Conservation (phyloP, 306 rosid genomes). For the Lathyrus sativus region DNA sequence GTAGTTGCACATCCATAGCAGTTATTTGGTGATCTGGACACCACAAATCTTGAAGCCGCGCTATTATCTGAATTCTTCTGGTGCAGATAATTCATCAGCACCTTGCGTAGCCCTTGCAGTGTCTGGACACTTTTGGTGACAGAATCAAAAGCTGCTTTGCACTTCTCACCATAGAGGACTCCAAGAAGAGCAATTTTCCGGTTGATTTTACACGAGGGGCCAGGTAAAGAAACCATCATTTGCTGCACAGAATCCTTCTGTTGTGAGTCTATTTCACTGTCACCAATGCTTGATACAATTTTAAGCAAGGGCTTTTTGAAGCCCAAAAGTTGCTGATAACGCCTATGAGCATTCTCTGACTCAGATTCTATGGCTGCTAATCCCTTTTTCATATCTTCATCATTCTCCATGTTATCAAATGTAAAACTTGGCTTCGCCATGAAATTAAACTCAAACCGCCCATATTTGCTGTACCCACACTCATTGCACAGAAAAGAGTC, state of each 20-base stretch:
- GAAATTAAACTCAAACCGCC: conserved; percentile 97
- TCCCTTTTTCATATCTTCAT: conserved; percentile 98
- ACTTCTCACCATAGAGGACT: conserved; percentile 95
- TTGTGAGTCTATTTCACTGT: conserved; percentile 92
- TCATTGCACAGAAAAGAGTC: conserved; percentile 98
- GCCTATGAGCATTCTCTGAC: conserved; percentile 98
- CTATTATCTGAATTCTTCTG: conserved; percentile 85
- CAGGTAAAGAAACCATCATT: conserved; percentile 98
- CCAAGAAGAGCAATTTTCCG: conserved; percentile 98
- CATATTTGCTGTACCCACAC: conserved; percentile 98
- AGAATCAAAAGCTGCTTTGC: conserved; percentile 99
- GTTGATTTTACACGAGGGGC: conserved; percentile 92
- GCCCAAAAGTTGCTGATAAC: conserved; percentile 97
- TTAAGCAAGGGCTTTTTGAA: conserved; percentile 95
- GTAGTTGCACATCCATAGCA: conserved; percentile 97
- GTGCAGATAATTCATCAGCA: conserved; percentile 90
- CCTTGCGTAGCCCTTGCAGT: conserved; percentile 97
- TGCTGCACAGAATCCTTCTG: conserved; percentile 98
- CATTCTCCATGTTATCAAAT: conserved; percentile 98
- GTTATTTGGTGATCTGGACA: conserved; percentile 94
- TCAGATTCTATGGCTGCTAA: conserved; percentile 96
- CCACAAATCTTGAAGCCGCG: conserved; percentile 86
- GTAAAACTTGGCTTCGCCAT: conserved; percentile 97
- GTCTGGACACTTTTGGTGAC: conserved; percentile 99
- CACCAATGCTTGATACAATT: conserved; percentile 97